Percentiles rank a stretch among this genome's conserved stretches.
Conservation (phyloP, 2,329 filamentous ascomycete species). For the Didymella sp. region DNA sequence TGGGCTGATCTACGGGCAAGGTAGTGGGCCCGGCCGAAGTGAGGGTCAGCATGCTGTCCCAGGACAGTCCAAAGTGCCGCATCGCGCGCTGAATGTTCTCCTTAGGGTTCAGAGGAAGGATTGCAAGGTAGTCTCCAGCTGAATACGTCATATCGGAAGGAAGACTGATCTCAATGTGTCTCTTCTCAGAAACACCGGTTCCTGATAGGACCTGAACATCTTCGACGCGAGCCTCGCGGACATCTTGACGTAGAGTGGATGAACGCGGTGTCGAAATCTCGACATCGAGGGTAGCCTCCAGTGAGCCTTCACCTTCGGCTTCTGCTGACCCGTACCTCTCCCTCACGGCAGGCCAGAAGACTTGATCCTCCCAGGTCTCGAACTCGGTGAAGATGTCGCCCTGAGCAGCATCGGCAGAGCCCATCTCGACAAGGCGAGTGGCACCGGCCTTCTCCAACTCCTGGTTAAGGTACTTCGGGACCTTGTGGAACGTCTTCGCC, state of each 20-base stretch:
- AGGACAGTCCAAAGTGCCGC: slow-evolving; percentile 68
- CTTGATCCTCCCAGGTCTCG: slow-evolving; percentile 51
- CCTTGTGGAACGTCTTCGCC: slow-evolving; percentile 51
- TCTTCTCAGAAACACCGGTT: slow-evolving; percentile 38
- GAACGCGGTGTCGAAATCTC: slow-evolving; percentile 46
- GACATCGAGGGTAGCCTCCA: slow-evolving; percentile 41
- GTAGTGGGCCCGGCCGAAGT: slow-evolving; percentile 67
- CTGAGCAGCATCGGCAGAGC: slow-evolving; percentile 47
- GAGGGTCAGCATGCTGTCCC: slow-evolving; percentile 72
- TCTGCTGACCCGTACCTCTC: slow-evolving; percentile 42
- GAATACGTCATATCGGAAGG: slow-evolving; percentile 65
- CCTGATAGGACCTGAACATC: slow-evolving; percentile 41
- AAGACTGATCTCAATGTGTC: slow-evolving; percentile 54
- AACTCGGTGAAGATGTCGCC: slow-evolving; percentile 53
- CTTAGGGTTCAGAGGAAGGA: slow-evolving; percentile 73
- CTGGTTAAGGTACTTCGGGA: slow-evolving; percentile 49
- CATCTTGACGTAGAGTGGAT: slow-evolving; percentile 48
- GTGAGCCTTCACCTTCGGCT: slow-evolving; percentile 28
- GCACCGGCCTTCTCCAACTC: slow-evolving; percentile 42
- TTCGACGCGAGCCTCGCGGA: slow-evolving; percentile 46
- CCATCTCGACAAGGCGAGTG: slow-evolving; percentile 42
- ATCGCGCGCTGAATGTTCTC: slow-evolving; percentile 69
- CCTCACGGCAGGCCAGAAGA: slow-evolving; percentile 47
- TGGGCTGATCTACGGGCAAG: slow-evolving; percentile 66
- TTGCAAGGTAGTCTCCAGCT: slow-evolving; percentile 77